phyloP scores from a whole-genome alignment of 1,284 basidiomycete species.

The Lentinus polychrous region DNA sequence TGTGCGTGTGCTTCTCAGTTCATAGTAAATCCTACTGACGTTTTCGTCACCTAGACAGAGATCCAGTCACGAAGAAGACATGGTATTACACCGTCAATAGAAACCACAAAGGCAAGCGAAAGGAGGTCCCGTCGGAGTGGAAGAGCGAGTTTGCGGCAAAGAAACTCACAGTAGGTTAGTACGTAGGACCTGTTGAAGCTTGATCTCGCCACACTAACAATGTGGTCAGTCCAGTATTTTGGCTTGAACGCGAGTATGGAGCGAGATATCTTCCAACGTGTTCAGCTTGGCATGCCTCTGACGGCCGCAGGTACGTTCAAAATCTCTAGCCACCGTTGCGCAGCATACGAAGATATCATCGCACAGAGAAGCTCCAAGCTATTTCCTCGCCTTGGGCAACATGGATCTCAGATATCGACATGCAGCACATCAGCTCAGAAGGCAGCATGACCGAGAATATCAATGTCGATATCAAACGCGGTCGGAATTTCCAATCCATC shows the following conservation, averaged over 20 bases:
- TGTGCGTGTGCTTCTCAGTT: conserved; percentile 28
- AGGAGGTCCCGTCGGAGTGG: conserved; percentile 43
- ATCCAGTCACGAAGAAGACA: conserved; percentile 44
- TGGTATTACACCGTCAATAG: conserved; percentile 53
- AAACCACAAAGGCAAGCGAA: conserved; percentile 24
- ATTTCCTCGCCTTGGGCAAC: conserved; percentile 55
- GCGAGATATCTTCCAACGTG: conserved; percentile 72
- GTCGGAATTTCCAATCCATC: conserved; percentile 64
- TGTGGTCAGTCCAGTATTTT: conserved; percentile 47
- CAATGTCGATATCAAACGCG: conserved; percentile 55
- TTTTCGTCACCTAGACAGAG: conserved; percentile 31
- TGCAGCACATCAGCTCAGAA: conserved; percentile 41
- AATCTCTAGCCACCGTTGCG: neutral
- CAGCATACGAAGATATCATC: neutral
- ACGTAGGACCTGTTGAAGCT: neutral
- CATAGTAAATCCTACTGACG: too few species aligned
- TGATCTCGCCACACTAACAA: neutral
- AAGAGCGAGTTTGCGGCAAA: conserved; percentile 46
- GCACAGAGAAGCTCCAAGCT: conserved; percentile 65
- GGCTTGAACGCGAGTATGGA: conserved; percentile 40
- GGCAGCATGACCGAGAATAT: conserved; percentile 46
- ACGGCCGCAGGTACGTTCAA: conserved; percentile 50
- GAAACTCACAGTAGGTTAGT: conserved; percentile 56
- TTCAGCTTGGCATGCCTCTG: conserved; percentile 67
- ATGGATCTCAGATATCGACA: conserved; percentile 48